Conservation (phyloP, 495 filamentous ascomycete species). For the Daldinia bambusicola region DNA sequence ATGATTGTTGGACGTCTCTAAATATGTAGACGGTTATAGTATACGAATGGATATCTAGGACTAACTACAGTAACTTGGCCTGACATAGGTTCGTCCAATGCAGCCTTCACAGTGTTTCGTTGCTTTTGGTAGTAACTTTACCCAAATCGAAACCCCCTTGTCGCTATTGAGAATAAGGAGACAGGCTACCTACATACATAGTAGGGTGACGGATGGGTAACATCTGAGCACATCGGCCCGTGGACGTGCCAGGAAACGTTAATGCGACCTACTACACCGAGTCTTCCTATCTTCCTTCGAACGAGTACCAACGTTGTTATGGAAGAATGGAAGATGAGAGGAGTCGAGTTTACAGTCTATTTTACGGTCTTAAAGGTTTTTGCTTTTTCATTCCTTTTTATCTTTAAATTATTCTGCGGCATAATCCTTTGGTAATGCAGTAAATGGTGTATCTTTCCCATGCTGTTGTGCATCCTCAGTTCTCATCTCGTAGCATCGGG, state of each 20-base stretch:
- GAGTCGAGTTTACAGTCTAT: neutral
- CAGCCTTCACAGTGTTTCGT: conserved; percentile 13
- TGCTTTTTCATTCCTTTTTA: conserved; percentile 16
- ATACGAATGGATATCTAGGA: conserved; percentile 9
- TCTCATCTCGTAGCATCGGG: conserved; percentile 30
- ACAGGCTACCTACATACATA: conserved; percentile 5
- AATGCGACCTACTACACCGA: conserved; percentile 36
- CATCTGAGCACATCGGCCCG: conserved; percentile 40
- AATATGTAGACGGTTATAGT: neutral
- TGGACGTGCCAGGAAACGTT: conserved; percentile 37
- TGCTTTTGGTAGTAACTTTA: conserved; percentile 12
- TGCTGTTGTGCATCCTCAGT: conserved; percentile 22
- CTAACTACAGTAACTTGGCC: neutral
- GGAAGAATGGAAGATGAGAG: neutral
- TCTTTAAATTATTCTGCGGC: conserved; percentile 36
- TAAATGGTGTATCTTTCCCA: conserved; percentile 25
- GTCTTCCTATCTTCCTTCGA: conserved; percentile 30
- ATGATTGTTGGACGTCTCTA: conserved; percentile 18
- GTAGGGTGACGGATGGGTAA: conserved; percentile 35
- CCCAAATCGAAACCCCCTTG: neutral
- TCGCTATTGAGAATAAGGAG: conserved; percentile 20
- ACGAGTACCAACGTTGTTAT: neutral
- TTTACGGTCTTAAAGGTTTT: conserved; percentile 13
- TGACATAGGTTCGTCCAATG: conserved; percentile 11
- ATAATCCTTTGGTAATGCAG: conserved; percentile 14